These are phyloP conservation scores for Alternaria ethzedia DNA, from an alignment of 2,329 filamentous ascomycete species.

Conservation along the genomic window DNA sequence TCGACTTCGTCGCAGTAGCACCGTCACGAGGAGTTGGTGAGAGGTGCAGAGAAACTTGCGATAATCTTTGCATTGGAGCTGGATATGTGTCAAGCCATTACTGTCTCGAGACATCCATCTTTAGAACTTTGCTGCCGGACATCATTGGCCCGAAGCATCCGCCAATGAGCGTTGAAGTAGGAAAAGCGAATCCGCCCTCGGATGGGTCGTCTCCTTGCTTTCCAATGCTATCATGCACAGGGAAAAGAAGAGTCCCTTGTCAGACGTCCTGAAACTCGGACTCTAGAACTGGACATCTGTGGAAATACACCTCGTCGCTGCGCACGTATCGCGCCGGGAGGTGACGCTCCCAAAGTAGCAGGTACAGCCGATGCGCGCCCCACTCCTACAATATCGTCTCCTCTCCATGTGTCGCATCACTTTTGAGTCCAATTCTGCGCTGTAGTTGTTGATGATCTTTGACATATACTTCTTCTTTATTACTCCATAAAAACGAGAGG, in stretches of 20 bases:
- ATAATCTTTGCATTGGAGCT: conserved; percentile 14
- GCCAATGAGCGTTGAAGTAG: conserved; percentile 21
- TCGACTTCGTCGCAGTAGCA: background rate
- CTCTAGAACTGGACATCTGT: fast-evolving
- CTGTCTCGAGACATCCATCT: background rate
- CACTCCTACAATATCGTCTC: background rate
- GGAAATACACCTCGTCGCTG: background rate
- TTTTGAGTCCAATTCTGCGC: no score
- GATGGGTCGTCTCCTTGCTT: background rate
- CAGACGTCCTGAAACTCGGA: background rate
- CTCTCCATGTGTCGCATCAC: no score
- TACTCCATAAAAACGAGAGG: background rate
- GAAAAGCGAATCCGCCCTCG: background rate
- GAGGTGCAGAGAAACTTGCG: conserved; percentile 17
- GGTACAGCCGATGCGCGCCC: conserved; percentile 6
- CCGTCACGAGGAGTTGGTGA: background rate
- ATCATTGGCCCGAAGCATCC: conserved; percentile 26
- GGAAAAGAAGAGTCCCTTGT: background rate
- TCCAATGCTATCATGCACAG: background rate
- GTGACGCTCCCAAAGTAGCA: conserved; percentile 8
- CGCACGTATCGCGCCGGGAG: background rate
- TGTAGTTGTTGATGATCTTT: no score
- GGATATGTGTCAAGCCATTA: background rate
- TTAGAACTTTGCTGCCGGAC: background rate
- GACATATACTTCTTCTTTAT: no score